Evolutionary conservation across 2,329 filamentous ascomycete genomes (phyloP).

Genomic region (Alternaria gaisen): DNA sequence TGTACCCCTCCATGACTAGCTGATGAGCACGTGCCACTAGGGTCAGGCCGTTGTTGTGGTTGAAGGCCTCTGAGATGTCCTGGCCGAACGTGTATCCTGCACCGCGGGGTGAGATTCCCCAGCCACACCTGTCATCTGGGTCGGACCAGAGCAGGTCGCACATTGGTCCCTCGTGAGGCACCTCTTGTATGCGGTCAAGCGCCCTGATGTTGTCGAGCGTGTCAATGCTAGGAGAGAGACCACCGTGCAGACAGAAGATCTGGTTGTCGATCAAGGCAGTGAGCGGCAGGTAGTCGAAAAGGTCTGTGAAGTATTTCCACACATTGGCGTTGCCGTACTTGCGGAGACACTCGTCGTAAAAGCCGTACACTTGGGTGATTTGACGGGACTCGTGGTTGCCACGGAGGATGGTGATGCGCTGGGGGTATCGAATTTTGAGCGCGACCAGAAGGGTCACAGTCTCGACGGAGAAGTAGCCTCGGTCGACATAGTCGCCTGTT

Average conservation of each 20-base stretch:
- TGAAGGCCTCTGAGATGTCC: conserved; percentile 98
- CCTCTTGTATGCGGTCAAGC: conserved; percentile 67
- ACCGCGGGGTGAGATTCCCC: conserved; percentile 94
- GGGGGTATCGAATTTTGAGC: conserved; percentile 96
- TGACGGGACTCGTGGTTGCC: conserved; percentile 85
- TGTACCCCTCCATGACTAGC: conserved; percentile 99
- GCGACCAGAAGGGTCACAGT: conserved; percentile 95
- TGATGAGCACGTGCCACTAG: conserved; percentile 96
- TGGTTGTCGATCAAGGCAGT: conserved; percentile 78
- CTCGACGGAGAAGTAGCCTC: conserved; percentile 98
- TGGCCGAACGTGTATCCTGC: conserved; percentile 96
- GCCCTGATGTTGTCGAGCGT: conserved; percentile 74
- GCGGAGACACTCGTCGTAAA: conserved; percentile 79
- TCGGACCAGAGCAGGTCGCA: conserved; percentile 84
- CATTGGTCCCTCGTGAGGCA: conserved; percentile 79
- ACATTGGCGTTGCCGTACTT: conserved; percentile 82
- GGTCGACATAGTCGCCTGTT: conserved; percentile 94
- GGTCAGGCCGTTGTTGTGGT: conserved; percentile 97
- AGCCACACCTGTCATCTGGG: conserved; percentile 94
- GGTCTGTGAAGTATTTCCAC: conserved; percentile 81
- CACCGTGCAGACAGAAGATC: conserved; percentile 77
- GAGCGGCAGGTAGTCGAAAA: conserved; percentile 79
- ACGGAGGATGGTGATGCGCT: conserved; percentile 97
- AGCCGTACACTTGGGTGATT: conserved; percentile 81
- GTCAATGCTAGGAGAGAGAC: conserved; percentile 75